These are phyloP conservation scores for Pythium phragmitis DNA, from an alignment of 352 stramenopile species.

Conservation along the genomic window DNA sequence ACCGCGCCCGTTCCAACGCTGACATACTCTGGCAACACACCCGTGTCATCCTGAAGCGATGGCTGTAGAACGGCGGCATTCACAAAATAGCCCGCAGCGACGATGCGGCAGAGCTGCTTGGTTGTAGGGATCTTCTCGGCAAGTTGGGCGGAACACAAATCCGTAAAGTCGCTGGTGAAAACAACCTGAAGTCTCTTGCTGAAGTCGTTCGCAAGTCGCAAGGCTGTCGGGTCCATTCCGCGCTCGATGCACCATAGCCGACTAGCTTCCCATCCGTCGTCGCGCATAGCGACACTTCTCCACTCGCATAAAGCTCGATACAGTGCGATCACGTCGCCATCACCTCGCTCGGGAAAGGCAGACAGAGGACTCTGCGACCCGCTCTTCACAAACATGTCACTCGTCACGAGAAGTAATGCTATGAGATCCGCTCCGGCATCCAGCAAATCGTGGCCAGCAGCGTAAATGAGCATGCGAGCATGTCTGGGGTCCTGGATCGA, in stretches of 20 bases:
- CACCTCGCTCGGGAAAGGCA: not conserved
- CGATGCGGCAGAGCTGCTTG: not conserved
- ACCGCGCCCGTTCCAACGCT: not conserved
- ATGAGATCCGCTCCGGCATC: not conserved
- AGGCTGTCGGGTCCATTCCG: not conserved
- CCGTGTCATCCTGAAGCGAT: not conserved
- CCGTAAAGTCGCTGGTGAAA: not conserved
- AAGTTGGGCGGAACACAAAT: not conserved
- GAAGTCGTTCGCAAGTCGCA: conserved; percentile 1
- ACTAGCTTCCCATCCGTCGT: not conserved
- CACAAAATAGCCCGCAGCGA: not conserved
- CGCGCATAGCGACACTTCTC: not conserved
- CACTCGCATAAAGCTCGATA: not conserved
- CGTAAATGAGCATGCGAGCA: not conserved
- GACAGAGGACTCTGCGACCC: not conserved
- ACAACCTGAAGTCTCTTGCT: not conserved
- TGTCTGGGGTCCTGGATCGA: not conserved
- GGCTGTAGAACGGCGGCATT: not conserved
- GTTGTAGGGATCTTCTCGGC: not conserved
- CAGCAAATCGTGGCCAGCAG: not conserved
- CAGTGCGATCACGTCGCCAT: not conserved
- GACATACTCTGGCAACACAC: not conserved
- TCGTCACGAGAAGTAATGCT: not conserved
- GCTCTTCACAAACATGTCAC: not conserved
- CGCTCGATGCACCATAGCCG: not conserved